A percentile compares a stretch with the other conserved stretches of the same genome.
Conservation (phyloP, 2,329 filamentous ascomycete genomes). For the Lachnellula hyalina region DNA sequence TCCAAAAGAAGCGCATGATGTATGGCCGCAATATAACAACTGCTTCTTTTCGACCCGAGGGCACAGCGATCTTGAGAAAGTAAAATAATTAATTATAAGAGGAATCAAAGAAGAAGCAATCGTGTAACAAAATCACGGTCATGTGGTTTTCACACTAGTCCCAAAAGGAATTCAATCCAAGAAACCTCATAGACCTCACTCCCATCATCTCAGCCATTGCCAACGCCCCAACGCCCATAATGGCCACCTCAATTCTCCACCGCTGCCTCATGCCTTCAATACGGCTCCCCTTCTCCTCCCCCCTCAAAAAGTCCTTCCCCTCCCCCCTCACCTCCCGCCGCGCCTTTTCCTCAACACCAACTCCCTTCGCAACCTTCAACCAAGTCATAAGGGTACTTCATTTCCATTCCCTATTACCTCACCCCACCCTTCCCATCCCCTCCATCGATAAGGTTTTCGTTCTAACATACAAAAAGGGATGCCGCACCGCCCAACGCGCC, state of each 20-base stretch:
- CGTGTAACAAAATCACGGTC: neutral
- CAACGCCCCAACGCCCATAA: slow-evolving; percentile 4
- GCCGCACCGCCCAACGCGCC: slow-evolving; percentile 70
- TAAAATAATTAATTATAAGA: neutral
- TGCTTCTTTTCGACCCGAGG: too few species aligned
- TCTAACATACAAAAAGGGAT: slow-evolving; percentile 43
- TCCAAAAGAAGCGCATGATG: too few species aligned
- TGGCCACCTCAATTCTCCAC: slow-evolving; percentile 19
- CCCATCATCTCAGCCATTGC: neutral
- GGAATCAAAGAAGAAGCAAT: neutral
- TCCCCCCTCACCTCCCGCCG: slow-evolving; percentile 11
- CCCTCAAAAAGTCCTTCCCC: neutral
- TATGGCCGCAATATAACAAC: too few species aligned
- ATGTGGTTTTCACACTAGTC: slow-evolving; percentile 6
- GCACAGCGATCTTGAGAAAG: too few species aligned
- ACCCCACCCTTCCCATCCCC: neutral
- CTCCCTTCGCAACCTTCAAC: slow-evolving; percentile 27
- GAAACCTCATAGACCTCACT: neutral
- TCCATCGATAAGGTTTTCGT: too few species aligned
- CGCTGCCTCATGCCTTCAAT: slow-evolving; percentile 19
- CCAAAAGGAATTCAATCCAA: neutral
- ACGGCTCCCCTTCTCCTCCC: slow-evolving; percentile 7
- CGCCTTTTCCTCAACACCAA: slow-evolving; percentile 28
- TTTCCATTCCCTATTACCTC: neutral
- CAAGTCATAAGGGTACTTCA: slow-evolving; percentile 27